Base-by-base conservation (phyloP, 2,329 filamentous ascomycete genomes). In the Trichoderma koningii region DNA sequence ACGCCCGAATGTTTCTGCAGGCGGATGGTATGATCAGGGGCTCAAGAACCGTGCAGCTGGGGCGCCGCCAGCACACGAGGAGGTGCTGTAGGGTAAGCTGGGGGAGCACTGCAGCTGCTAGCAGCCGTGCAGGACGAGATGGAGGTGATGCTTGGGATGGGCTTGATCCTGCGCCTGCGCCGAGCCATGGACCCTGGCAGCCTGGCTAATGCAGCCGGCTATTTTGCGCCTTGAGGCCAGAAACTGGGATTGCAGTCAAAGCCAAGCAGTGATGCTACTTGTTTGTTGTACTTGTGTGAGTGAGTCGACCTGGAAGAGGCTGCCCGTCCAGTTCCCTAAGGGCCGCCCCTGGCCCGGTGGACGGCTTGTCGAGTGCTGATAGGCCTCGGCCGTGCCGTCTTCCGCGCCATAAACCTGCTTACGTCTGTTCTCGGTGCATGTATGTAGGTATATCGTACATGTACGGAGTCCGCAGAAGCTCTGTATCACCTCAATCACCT, bases 11-110 rank as follows among this genome's bases (percentile, higher is more conserved):
- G 14, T 1, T 41, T 19, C 19, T 42, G 19, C 34, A 52, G 51
- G 21, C 30, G 21, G 15, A 44, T 44, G 21, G 21, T 4, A 44
- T 30, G 52, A 21, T 44, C 52, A 55, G 34, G 34, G 52, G 52
- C 51, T n/a, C 41, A 26, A 21, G 21, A 34, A 26, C 26, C 26
- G 10, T 30, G 19, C 12, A 51, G 34, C 14, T 14, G 15, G 23
- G n/a, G 17, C 47, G 5, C 42, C 12, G 15, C 38, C 41, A 56
- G 26, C 55, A 9, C 55, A 57, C 19, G 23, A 57, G 15, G 17
- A 19, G 23, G 55, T 26, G 21, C 44, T 61, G 59, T 53, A 62
- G 59, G 59, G 59, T 52, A 62, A 62, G 56, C 56, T n/a, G 45
- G 45, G 45, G 45, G 45, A 10, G n/a, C 15, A 45, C 19, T 48